Conservation (phyloP, 176 grass and related monocot genomes). For the Zizania latifolia region DNA sequence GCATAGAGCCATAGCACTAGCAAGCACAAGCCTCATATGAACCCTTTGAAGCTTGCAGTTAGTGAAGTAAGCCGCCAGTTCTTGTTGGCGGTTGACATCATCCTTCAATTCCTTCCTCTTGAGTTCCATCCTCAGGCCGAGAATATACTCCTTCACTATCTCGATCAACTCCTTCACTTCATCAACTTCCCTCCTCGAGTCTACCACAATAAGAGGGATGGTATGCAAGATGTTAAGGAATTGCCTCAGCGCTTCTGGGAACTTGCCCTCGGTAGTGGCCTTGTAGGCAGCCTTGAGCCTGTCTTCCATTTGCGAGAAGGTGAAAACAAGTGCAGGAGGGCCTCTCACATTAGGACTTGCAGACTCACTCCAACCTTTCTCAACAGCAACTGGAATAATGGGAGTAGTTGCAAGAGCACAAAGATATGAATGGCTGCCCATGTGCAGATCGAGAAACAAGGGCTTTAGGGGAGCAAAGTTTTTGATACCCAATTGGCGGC, state of each 20-base stretch:
- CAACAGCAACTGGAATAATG: constrained; percentile 60
- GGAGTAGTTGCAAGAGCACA: constrained; percentile 47
- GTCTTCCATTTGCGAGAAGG: constrained; percentile 71
- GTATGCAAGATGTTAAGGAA: constrained; percentile 73
- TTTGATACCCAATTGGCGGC: constrained; percentile 69
- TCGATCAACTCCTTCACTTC: constrained; percentile 88
- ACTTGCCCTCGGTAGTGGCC: constrained; percentile 64
- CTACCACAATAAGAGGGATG: constrained; percentile 75
- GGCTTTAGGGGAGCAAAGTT: constrained; percentile 79
- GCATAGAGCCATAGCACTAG: constrained; percentile 64
- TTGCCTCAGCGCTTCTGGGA: constrained; percentile 69
- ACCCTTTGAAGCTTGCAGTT: constrained; percentile 87
- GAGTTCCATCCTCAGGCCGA: constrained; percentile 79
- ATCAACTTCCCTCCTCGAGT: constrained; percentile 80
- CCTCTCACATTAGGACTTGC: constrained; percentile 72
- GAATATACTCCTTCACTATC: constrained; percentile 67
- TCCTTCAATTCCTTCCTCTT: constrained; percentile 69
- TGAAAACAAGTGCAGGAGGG: constrained; percentile 70
- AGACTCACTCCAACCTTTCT: constrained; percentile 77
- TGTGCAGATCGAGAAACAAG: constrained; percentile 57
- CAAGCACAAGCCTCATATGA: constrained; percentile 68
- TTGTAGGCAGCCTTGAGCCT: constrained; percentile 71
- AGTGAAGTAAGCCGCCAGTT: constrained; percentile 80
- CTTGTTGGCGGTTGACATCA: constrained; percentile 46
- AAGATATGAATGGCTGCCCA: constrained; percentile 63